Evolutionary conservation across 2,329 filamentous ascomycete species (phyloP), one percentile per base, ranked within the genome.

Genomic region (Aspergillus quadricinctus): DNA sequence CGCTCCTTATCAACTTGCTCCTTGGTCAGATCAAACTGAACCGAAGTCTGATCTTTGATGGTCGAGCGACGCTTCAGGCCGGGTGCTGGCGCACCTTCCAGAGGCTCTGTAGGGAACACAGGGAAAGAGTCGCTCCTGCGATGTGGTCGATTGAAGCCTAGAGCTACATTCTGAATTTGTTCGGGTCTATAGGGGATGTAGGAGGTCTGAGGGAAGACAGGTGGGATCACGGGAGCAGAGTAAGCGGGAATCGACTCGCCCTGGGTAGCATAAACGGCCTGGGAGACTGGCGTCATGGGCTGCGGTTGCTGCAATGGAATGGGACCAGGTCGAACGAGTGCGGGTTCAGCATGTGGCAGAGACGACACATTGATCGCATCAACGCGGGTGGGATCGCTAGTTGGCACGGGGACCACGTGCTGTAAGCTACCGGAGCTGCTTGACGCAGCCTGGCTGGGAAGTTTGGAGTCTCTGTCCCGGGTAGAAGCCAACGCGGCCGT

Each of bases 291-390:
- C 2, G 83, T 80, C 57, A 90, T 82, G 2, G 92, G 92, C 64
- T 92, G 88, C 2, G 92, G 92, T 65, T 96, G 90, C 69, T 94
- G 88, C n/a, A 97, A 79, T 10, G 87, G 85, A 31, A 91, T 81
- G 0, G 84, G 79, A 5, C 78, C 83, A 4, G 86, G 83, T 45
- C 83, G 80, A 43, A 75, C 65, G 8, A 71, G 54, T 21, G 69
- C 63, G 27, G 72, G 67, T 52, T 72, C 63, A 5, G 49, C 52
- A 28, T 55, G 59, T 19, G 66, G 63, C 3, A 63, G 64, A 3
- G 70, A 62, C 29, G 68, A 65, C 45, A 67, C 56, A 3, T 64
- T 64, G 27, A 73, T 75, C 50, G 80, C 82, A 61, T 90, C 86
- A 62, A 87, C 87, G 27, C 75, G 79, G 21, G 75, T 78, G 6